Evolutionary conservation across 139 green algal genomes (phyloP).

Genomic region (Pleodorina starrii): DNA sequence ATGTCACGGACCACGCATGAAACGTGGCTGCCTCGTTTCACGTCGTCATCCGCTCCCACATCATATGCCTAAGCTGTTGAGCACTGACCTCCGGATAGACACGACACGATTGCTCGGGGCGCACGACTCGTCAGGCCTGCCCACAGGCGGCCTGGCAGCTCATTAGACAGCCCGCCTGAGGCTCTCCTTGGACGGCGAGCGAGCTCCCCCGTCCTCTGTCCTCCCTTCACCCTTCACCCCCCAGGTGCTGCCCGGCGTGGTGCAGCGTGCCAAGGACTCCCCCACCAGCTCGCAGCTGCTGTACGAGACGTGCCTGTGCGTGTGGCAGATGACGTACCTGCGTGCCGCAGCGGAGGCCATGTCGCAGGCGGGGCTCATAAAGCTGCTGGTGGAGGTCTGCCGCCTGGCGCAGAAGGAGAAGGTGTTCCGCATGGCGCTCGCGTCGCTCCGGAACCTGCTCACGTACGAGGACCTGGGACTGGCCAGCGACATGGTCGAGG

Average conservation of each 20-base stretch:
- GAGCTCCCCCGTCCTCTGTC: too few species aligned
- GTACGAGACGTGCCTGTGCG: slow-evolving; percentile 93
- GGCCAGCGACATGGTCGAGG: slow-evolving; percentile 85
- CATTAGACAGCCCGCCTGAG: too few species aligned
- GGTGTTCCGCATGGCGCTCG: slow-evolving; percentile 90
- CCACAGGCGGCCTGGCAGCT: too few species aligned
- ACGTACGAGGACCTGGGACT: slow-evolving; percentile 63
- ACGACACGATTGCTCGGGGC: too few species aligned
- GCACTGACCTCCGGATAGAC: too few species aligned
- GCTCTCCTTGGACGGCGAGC: too few species aligned
- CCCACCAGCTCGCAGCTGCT: slow-evolving; percentile 88
- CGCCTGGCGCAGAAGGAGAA: slow-evolving; percentile 94
- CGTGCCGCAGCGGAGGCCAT: slow-evolving; percentile 76
- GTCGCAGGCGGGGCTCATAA: slow-evolving; percentile 67
- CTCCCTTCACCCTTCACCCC: too few species aligned
- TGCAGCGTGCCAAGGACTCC: slow-evolving; percentile 44
- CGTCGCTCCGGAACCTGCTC: slow-evolving; percentile 91
- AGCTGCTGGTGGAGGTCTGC: slow-evolving; percentile 88
- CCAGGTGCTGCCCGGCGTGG: slow-evolving; percentile 31
- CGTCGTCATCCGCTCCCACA: too few species aligned
- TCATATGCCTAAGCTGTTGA: too few species aligned
- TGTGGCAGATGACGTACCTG: slow-evolving; percentile 95
- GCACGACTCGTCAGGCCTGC: too few species aligned
- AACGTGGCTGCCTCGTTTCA: too few species aligned
- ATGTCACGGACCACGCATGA: too few species aligned